These are phyloP conservation scores for Hypoxylon sp. DNA, from an alignment of 2,329 filamentous ascomycete species.

Conservation along the genomic window DNA sequence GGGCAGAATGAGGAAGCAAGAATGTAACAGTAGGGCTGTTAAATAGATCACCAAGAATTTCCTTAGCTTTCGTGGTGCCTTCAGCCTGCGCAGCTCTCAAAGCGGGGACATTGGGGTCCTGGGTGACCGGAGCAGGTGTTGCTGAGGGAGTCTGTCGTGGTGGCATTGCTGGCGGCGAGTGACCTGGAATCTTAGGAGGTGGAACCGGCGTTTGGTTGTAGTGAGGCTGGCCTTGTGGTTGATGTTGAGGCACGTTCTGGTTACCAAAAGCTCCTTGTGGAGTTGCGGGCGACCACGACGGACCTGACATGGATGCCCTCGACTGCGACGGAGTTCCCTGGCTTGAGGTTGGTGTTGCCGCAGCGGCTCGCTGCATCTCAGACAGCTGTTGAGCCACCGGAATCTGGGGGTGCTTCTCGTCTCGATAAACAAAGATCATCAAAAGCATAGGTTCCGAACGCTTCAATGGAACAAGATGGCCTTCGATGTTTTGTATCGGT, in stretches of 20 bases:
- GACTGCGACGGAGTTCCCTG: conserved; percentile 52
- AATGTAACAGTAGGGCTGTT: conserved; percentile 77
- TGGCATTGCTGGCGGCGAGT: conserved; percentile 47
- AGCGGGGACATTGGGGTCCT: conserved; percentile 57
- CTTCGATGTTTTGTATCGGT: conserved; percentile 89
- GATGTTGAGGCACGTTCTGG: conserved; percentile 38
- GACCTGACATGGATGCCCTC: conserved; percentile 65
- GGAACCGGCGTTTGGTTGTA: conserved; percentile 55
- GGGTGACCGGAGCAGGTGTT: conserved; percentile 45
- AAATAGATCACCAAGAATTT: conserved; percentile 75
- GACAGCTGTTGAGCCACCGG: conserved; percentile 48
- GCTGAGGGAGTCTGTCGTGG: conserved; percentile 39
- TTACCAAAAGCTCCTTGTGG: conserved; percentile 56
- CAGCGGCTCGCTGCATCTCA: conserved; percentile 49
- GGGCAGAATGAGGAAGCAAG: conserved; percentile 76
- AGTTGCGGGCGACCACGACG: conserved; percentile 69
- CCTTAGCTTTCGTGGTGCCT: conserved; percentile 71
- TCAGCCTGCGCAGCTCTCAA: conserved; percentile 62
- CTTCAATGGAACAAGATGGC: conserved; percentile 81
- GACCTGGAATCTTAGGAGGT: conserved; percentile 53
- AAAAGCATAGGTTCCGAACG: conserved; percentile 83
- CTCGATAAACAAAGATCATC: conserved; percentile 86
- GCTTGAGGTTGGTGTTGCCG: conserved; percentile 47
- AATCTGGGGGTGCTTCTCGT: conserved; percentile 61
- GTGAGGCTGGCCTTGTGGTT: conserved; percentile 46